Base-by-base conservation (phyloP, 805 yeast genomes). In the Ogataea corticis region DNA sequence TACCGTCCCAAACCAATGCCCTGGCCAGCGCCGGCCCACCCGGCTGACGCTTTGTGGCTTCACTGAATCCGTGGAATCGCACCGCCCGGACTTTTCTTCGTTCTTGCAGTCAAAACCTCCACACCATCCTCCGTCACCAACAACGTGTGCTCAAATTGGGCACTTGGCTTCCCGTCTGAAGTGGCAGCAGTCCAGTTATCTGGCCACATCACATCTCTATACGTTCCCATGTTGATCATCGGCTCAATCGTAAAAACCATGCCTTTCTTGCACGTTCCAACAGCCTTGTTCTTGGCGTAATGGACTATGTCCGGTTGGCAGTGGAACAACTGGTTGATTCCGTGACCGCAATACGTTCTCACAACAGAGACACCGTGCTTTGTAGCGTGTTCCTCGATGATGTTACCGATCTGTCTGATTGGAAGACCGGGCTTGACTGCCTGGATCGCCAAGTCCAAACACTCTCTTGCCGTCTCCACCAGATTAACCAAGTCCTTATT, bases 171-270 rank as follows among this genome's bases (percentile, higher is more conserved):
- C 44, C 99, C 99, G 63, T 94, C 99, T 33, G 82, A 82, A 14
- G 99, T 94, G 14, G 80, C 79, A 1, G 96, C 80, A 4, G 99
- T 94, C 99, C 99, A 94, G 66, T 88, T 86, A 66, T 94, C 99
- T 2, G 99, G 99, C 99, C 99, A 94, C 45, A 82, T 73, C 48
- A 77, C 68, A 66, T 91, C 98, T 60, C 79, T 79, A 71, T 79
- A 85, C 0, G 85, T 71, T 7, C 99, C 99, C 53, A 82, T 71
- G 62, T 88, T 86, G 55, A 94, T 79, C 99, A 94, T 94, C 37
- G 99, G 99, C 69, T 94, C 99, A 46, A 94, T 88, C 17, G 99
- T 94, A 73, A 94, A 94, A 12, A 87, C 89, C 85, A 91, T 87
- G 17, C 99, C 99, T 17, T 96, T 92, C 65, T 88, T 88, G 72